Evolutionary conservation across 306 rosid genomes (phyloP).

Genomic region (Luffa aegyptiaca): DNA sequence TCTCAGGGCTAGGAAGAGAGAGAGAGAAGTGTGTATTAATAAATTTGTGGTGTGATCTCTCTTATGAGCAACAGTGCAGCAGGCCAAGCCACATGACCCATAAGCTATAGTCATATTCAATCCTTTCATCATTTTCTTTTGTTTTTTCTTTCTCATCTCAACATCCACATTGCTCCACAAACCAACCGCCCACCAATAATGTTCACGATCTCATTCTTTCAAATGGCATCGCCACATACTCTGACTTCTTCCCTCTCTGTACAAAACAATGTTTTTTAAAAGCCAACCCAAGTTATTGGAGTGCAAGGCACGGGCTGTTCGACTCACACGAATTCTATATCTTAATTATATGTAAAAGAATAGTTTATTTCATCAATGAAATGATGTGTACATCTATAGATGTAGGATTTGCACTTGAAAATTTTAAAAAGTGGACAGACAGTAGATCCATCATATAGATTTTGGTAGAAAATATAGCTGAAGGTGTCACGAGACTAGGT

Average conservation of each 20-base stretch:
- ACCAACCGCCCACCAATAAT: neutral
- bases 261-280: neutral
- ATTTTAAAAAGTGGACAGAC: neutral
- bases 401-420: neutral
- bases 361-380: neutral
- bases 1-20: neutral
- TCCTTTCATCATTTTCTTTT: neutral
- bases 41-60: conserved; percentile 9
- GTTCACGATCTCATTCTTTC: neutral
- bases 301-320: neutral
- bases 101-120: conserved; percentile 12
- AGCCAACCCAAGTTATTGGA: neutral
- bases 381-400: neutral
- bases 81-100: conserved; percentile 9
- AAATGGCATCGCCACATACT: neutral
- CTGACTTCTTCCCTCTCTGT: neutral
- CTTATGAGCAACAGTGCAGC: neutral
- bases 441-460: neutral
- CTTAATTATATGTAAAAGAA: neutral
- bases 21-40: neutral
- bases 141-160: neutral
- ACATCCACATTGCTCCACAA: neutral
- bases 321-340: neutral
- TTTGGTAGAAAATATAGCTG: neutral
- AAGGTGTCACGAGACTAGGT: neutral